Evolutionary conservation across 164 flowering plant species (phyloP), one percentile per base, ranked within the genome.

Genomic region (Vitis cinerea): DNA sequence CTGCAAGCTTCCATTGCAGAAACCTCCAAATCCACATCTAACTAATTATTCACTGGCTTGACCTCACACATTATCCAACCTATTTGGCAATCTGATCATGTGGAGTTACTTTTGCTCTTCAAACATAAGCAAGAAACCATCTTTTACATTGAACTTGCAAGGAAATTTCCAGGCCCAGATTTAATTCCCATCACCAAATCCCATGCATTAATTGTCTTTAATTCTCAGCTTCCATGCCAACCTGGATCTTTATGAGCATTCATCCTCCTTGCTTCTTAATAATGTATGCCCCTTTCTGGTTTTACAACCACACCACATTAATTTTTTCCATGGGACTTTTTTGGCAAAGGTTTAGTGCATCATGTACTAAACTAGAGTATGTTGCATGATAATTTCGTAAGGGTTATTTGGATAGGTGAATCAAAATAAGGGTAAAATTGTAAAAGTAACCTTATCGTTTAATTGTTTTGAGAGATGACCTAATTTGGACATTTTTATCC

Each of bases 31-130:
- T 2, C 30, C 66, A 44, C 15, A 61, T 82, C 87, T 55, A 90
- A 75, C 89, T 88, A 85, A 31, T 84, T 83, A 61, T 76, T 81
- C 17, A 90, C 81, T 79, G 72, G 79, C 78, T 90, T 90, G 19
- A 90, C 75, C 74, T 75, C 81, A 65, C 60, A 74, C 82, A 88
- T 78, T 54, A 82, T 75, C 13, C 75, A 80, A 7, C 82, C 82
- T 23, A 83, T 67, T 67, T 82, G 70, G 12, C 72, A 56, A 54
- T 83, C 81, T 1, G 78, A 77, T 14, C 59, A 74, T 63, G 66
- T 71, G 14, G 69, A 62, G 27, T 65, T 19, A 14, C 57, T 58
- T 71, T 78, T 69, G 50, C 69, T 52, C 49, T 61, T 67, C 7
- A 86, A 27, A 80, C 74, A 61, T 75, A 74, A 52, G 23, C 72